Percentiles rank a stretch among this genome's conserved stretches.
Conservation (phyloP, 352 stramenopile species). For the Bremia lactucae region DNA sequence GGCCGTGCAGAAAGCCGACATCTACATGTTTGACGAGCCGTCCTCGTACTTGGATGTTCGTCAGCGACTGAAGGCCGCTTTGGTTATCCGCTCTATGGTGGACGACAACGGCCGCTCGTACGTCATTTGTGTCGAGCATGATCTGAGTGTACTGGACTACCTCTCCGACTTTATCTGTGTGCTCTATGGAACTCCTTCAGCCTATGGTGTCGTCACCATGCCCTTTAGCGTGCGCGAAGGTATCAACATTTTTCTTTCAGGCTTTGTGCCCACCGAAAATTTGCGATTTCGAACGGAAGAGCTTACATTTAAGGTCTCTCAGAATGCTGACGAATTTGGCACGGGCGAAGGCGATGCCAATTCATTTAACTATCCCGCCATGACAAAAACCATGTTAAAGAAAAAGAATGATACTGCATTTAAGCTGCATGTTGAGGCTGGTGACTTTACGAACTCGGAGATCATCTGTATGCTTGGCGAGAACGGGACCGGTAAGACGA, state of each 20-base stretch:
- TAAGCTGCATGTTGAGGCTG: constrained; percentile 95
- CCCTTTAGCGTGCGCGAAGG: constrained; percentile 98
- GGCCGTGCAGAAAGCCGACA: constrained; percentile 92
- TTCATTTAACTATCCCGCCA: constrained; percentile 93
- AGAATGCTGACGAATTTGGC: constrained; percentile 85
- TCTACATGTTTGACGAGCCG: constrained; percentile 99
- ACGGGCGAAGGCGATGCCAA: constrained; percentile 82
- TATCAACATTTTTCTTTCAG: constrained; percentile 99
- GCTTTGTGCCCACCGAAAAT: constrained; percentile 99
- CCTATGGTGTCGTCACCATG: constrained; percentile 99
- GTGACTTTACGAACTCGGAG: constrained; percentile 97
- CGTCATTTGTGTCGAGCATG: constrained; percentile 99
- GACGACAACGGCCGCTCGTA: constrained; percentile 85
- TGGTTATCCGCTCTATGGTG: constrained; percentile 96
- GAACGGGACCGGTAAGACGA: constrained; percentile 99
- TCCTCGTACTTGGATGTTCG: constrained; percentile 99
- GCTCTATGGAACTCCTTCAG: constrained; percentile 95
- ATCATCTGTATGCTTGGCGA: constrained; percentile 99
- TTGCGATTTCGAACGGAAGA: constrained; percentile 97
- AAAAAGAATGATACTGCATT: constrained; percentile 92
- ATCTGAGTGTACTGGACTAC: constrained; percentile 99
- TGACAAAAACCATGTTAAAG: constrained; percentile 97
- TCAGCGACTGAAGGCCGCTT: constrained; percentile 95
- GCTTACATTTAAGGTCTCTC: constrained; percentile 97
- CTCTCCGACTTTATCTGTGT: constrained; percentile 99